Percentiles rank a stretch among this genome's conserved stretches.
These are phyloP conservation scores for Wickerhamomyces chambardii DNA, from an alignment of 805 yeast genomes.

Conservation along the genomic window DNA sequence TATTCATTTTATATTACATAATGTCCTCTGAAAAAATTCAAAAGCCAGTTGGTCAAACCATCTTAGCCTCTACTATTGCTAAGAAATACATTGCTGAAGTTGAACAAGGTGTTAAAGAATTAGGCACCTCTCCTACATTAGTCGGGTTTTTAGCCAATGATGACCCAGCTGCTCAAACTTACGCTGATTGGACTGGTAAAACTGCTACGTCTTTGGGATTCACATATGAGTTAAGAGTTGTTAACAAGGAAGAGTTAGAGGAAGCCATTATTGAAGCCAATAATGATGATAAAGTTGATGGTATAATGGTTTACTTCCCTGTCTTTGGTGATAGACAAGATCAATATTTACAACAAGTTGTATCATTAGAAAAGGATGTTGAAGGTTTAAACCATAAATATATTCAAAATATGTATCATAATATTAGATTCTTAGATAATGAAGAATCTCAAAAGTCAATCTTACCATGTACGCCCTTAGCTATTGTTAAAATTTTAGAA, in stretches of 20 bases:
- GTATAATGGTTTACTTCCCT: conserved; percentile 96
- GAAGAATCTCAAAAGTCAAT: conserved; percentile 67
- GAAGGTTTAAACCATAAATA: conserved; percentile 91
- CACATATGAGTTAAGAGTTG: conserved; percentile 65
- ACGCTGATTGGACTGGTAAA: conserved; percentile 93
- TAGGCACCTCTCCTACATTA: conserved; percentile 57
- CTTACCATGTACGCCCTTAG: conserved; percentile 94
- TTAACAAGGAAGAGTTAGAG: conserved; percentile 75
- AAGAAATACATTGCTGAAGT: conserved; percentile 75
- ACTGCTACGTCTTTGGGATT: conserved; percentile 85
- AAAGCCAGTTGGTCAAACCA: conserved; percentile 58
- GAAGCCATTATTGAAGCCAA: conserved; percentile 79
- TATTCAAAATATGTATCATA: conserved; percentile 92
- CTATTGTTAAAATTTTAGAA: conserved; percentile 88
- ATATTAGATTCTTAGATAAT: conserved; percentile 73
- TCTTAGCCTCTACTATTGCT: conserved; percentile 82
- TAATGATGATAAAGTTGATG: conserved; percentile 65
- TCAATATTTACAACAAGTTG: conserved; percentile 90
- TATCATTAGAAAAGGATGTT: conserved; percentile 87
- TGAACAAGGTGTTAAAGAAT: conserved; percentile 38
- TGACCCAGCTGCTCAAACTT: conserved; percentile 94
- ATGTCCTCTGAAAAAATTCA: background rate
- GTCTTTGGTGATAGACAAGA: conserved; percentile 95
- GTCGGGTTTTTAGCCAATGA: conserved; percentile 90
- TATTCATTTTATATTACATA: too few species aligned